A percentile compares a stretch with the other conserved stretches of the same genome.
Conservation (phyloP, 306 rosid species). For the Vigna nakashimae region DNA sequence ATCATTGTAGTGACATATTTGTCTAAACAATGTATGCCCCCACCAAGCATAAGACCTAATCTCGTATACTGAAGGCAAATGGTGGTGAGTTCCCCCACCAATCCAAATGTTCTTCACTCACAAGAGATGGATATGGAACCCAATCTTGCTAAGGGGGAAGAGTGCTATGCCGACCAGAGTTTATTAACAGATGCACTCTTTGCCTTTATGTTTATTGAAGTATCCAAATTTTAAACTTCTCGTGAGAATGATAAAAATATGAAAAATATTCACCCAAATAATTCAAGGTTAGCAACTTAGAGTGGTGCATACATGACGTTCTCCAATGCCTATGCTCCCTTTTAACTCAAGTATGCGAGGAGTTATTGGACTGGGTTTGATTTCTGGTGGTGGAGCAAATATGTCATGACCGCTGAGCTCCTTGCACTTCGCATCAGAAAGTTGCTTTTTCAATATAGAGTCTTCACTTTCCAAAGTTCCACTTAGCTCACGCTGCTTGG, state of each 20-base stretch:
- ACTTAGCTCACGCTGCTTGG: conserved; percentile 96
- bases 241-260: conserved; percentile 14
- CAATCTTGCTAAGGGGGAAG: background rate
- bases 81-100: background rate
- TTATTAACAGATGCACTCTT: conserved; percentile 3
- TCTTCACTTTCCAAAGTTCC: conserved; percentile 94
- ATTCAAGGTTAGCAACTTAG: conserved; percentile 50
- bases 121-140: background rate
- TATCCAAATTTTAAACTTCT: background rate
- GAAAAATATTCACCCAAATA: conserved; percentile 47
- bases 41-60: background rate
- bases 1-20: conserved; percentile 7
- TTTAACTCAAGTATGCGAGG: conserved; percentile 78
- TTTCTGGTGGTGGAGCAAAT: conserved; percentile 98
- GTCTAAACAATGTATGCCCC: background rate
- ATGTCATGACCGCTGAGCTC: conserved; percentile 96
- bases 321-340: conserved; percentile 91
- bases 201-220: background rate
- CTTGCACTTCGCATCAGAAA: conserved; percentile 91
- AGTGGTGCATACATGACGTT: conserved; percentile 57
- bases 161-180: background rate
- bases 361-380: conserved; percentile 76
- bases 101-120: background rate
- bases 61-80: background rate
- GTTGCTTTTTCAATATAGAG: conserved; percentile 75